A percentile compares a stretch with the other conserved stretches of the same genome.
Conservation (phyloP, 1,284 basidiomycete species). For the Ceratobasidium sp. region DNA sequence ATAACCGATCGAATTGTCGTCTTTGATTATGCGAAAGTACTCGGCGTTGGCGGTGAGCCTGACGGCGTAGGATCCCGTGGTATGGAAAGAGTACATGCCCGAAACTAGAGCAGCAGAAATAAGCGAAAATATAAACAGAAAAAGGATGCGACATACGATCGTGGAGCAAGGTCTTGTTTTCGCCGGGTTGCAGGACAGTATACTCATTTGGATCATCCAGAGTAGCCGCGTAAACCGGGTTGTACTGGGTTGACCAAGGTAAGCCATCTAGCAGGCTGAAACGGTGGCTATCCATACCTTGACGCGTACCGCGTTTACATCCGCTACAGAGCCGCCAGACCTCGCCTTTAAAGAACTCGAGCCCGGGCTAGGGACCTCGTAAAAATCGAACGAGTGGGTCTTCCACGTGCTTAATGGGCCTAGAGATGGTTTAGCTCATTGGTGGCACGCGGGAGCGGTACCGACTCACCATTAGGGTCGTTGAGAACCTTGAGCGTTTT, state of each 20-base stretch:
- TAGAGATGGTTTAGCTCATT: conserved; percentile 8
- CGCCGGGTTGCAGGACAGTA: conserved; percentile 40
- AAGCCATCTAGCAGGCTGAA: neutral
- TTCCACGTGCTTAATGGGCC: conserved; percentile 43
- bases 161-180: conserved; percentile 43
- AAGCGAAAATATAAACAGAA: too few species aligned
- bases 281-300: conserved; percentile 12
- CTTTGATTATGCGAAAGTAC: conserved; percentile 35
- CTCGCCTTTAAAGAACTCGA: conserved; percentile 11
- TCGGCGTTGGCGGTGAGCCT: conserved; percentile 26
- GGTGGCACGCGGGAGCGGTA: neutral
- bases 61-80: conserved; percentile 37
- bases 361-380: conserved; percentile 12
- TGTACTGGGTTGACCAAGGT: conserved; percentile 23
- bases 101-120: conserved; percentile 30
- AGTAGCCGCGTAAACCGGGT: conserved; percentile 4
- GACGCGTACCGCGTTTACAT: conserved; percentile 29
- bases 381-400: conserved; percentile 42
- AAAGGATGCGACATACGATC: conserved; percentile 30
- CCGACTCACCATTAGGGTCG: conserved; percentile 41
- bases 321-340: conserved; percentile 8
- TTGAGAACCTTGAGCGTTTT: conserved; percentile 41
- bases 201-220: conserved; percentile 34
- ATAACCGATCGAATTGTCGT: conserved; percentile 26
- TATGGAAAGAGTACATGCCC: conserved; percentile 42